Base-by-base conservation (phyloP, 768 basidiomycete species). In the Multifurca ochricompacta region DNA sequence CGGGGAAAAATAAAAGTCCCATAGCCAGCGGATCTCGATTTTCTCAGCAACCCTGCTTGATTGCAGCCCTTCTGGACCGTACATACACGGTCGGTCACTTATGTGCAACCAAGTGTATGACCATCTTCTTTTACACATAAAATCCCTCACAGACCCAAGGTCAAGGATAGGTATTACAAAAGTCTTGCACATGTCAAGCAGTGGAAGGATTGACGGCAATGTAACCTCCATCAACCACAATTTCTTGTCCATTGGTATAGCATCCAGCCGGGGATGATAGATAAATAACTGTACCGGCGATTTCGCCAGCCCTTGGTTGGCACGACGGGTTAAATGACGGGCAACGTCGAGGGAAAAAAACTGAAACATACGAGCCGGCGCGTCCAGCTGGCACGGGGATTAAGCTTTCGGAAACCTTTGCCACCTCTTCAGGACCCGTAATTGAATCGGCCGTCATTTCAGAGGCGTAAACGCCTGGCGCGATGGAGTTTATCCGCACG, bases 161-260 rank as follows among this genome's bases (percentile, higher is more conserved):
- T n/a, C 25, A 37, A 43, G 18, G 7, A 11, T 13, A 3, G n/a
- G 16, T 18, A 27, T 36, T 30, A 19, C n/a, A 35, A 18, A 14
- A 25, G 27, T 10, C 16, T 11, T 6, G 11, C 6, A 28, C 18
- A 34, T n/a, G n/a, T 73, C 60, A 79, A 19, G 65, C 55, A 3
- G 65, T 69, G 1, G 81, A 71, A 30, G 88, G 88, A 64, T 91
- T 91, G 36, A 88, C 85, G 13, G 83, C 76, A 1, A 79, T 50
- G 65, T 78, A 87, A 1, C 87, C 85, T 27, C 89, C 88, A 62
- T 91, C 88, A 32, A 90, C 76, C 16, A 81, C 70, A 39, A 91
- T 75, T 65, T 90, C 85, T 64, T 90, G 87, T 11, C 88, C 88
- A 58, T 85, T 85, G 58, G 77, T 79, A 64, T 87, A 91, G 27